A percentile compares a stretch with the other conserved stretches of the same genome.
Conservation (phyloP, 2,329 filamentous ascomycete genomes). For the Exophiala oligosperma region DNA sequence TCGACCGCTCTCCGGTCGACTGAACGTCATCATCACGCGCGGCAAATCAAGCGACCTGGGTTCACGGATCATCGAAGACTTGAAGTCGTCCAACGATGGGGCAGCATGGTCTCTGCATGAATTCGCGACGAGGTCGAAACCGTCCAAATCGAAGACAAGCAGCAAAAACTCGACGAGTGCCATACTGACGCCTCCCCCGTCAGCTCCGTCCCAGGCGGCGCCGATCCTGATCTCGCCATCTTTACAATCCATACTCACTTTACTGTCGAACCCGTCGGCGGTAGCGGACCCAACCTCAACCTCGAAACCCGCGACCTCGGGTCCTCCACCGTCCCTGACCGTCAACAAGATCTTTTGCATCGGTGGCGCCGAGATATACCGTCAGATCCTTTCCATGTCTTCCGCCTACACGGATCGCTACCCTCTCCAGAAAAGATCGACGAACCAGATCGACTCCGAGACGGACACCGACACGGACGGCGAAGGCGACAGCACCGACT, state of each 20-base stretch:
- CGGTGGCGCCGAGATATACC: conserved; percentile 85
- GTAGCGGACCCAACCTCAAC: not conserved
- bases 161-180: not conserved
- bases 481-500: conserved; percentile 4
- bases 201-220: conserved; percentile 4
- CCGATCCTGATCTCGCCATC: conserved; percentile 20
- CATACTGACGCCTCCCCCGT: conserved; percentile 15
- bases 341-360: conserved; percentile 76
- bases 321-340: conserved; percentile 1
- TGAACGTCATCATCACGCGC: conserved; percentile 79
- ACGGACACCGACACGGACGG: conserved; percentile 10
- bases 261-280: conserved; percentile 13
- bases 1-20: conserved; percentile 73
- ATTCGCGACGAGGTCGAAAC: not conserved
- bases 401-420: not conserved
- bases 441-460: not conserved
- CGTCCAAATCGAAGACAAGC: not conserved
- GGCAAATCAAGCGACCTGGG: conserved; percentile 35
- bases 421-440: not conserved
- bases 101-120: conserved; percentile 8
- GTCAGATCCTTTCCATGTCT: conserved; percentile 57
- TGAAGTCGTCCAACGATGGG: conserved; percentile 31
- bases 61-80: conserved; percentile 36
- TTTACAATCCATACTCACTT: conserved; percentile 14
- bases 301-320: conserved; percentile 20